Percentiles rank a stretch among this genome's conserved stretches.
Conservation (phyloP, 2,329 filamentous ascomycete species). For the Phaeosphaeriaceae sp. region DNA sequence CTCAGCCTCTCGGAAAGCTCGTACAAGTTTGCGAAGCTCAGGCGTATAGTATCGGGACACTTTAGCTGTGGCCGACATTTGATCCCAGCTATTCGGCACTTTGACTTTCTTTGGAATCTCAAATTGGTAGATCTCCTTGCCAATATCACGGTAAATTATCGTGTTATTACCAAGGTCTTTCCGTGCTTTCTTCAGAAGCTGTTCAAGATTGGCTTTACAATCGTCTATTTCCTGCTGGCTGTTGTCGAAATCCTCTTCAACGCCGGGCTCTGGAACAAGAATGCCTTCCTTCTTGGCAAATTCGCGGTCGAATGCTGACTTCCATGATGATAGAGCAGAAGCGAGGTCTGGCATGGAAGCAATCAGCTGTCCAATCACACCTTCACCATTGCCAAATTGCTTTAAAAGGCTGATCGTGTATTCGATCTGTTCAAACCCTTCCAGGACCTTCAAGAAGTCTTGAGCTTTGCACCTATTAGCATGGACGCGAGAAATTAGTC, state of each 20-base stretch:
- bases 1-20: slow-evolving; percentile 89
- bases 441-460: slow-evolving; percentile 90
- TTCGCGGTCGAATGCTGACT: slow-evolving; percentile 84
- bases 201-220: slow-evolving; percentile 74
- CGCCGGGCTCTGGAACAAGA: slow-evolving; percentile 82
- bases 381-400: slow-evolving; percentile 76
- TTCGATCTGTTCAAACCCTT: slow-evolving; percentile 97
- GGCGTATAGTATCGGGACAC: slow-evolving; percentile 95
- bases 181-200: slow-evolving; percentile 73
- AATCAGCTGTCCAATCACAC: slow-evolving; percentile 84
- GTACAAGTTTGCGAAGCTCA: slow-evolving; percentile 80
- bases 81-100: slow-evolving; percentile 87
- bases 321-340: slow-evolving; percentile 80
- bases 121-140: slow-evolving; percentile 96
- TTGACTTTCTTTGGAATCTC: slow-evolving; percentile 87
- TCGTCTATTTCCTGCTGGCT: slow-evolving; percentile 78
- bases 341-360: slow-evolving; percentile 83
- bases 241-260: slow-evolving; percentile 90
- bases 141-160: slow-evolving; percentile 69
- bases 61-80: slow-evolving; percentile 91
- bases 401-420: slow-evolving; percentile 85
- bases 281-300: slow-evolving; percentile 81
- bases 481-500: slow-evolving; percentile 92
- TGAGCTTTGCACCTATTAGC: slow-evolving; percentile 87
- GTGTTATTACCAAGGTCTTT: slow-evolving; percentile 75